Conservation (phyloP, 305 asterid genomes). For the Fraxinus platypoda region DNA sequence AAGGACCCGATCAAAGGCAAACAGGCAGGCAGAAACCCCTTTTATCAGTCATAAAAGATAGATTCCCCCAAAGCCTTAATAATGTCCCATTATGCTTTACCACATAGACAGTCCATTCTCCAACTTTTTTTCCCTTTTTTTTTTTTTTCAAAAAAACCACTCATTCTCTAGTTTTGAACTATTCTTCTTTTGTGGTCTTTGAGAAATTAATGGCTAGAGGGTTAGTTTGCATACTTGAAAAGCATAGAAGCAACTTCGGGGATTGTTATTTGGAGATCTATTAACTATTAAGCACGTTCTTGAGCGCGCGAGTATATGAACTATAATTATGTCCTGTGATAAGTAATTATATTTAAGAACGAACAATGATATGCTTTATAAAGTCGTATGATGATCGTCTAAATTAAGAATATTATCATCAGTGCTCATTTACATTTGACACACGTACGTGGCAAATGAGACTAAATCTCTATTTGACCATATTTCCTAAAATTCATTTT, state of each 20-base stretch:
- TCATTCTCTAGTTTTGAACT: background rate
- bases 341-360: background rate
- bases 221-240: background rate
- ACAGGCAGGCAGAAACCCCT: background rate
- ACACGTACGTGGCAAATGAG: background rate
- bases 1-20: constrained; percentile 14
- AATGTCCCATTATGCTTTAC: constrained; percentile 23
- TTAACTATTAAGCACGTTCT: background rate
- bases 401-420: background rate
- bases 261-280: background rate
- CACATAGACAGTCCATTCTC: constrained; percentile 12
- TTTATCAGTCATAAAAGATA: constrained; percentile 15
- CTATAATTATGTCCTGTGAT: background rate
- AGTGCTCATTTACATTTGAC: background rate
- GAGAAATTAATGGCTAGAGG: constrained; percentile 19
- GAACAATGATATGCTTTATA: background rate
- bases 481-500: too few relatives aligned
- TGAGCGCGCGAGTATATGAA: background rate
- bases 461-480: too few relatives aligned
- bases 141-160: background rate
- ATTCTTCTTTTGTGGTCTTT: constrained; percentile 19
- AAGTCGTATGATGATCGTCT: background rate
- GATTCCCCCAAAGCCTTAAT: background rate
- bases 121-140: constrained; percentile 12
- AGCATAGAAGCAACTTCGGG: constrained; percentile 1